Evolutionary conservation across 169 alveolate genomes (phyloP), one percentile per base, ranked within the genome.

Genomic region (Plasmodium vivax): DNA sequence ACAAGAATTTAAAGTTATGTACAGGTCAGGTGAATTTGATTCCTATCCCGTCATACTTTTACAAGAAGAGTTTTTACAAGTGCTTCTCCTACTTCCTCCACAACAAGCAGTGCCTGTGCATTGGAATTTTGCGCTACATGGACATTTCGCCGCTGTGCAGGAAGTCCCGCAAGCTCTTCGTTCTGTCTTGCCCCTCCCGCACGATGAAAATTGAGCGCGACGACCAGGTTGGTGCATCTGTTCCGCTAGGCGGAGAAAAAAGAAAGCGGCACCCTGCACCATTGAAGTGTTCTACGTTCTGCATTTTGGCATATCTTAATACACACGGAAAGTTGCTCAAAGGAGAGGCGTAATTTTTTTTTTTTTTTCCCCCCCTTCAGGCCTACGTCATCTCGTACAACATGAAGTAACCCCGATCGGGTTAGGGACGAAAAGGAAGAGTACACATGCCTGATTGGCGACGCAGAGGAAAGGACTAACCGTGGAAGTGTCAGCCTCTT

Each of bases 11-110:
- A 82, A 90, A 90, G 27, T 82, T 90, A 45, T 80, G 91, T 47
- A 90, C 94, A 27, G 94, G 94, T 2, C 56, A 56, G 34, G 94
- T 90, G 9, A 32, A 3, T 34, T 45, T 90, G 19, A 54, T 90
- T 9, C 94, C 94, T 16, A 90, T 90, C 27, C 94, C 94, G 1
- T 90, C 94, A 10, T 90, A 90, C 36, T 90, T 90, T 80, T 90
- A 90, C 58, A 90, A 90, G 74, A 90, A 90, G 45, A 62, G 84
- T 32, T 90, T 90, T 30, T 90, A 90, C 83, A 90, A 82, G 68
- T 90, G 94, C 14, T 90, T 90, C 62, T 90, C 84, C 27, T 90
- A 90, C 74, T 90, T 90, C 51, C 75, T 90, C 14, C 90, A 90
- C 74, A 90, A 90, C 43, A 79, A 81, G 62, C 73, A 80, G 54